Evolutionary conservation across 1,284 basidiomycete genomes (phyloP).

Genomic region (Volvariella surrecta): DNA sequence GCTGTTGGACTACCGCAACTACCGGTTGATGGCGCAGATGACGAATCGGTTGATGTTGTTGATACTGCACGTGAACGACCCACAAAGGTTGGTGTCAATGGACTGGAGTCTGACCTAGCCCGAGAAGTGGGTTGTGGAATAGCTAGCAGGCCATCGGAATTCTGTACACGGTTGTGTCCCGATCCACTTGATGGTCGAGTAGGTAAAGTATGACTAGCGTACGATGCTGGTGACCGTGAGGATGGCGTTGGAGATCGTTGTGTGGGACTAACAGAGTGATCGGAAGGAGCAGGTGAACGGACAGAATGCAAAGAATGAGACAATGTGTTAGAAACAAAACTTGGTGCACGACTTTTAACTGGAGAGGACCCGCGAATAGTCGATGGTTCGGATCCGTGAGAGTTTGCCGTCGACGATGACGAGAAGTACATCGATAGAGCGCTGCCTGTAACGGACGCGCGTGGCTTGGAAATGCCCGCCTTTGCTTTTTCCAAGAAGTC

Average conservation of each 20-base stretch:
- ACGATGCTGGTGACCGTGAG: not conserved
- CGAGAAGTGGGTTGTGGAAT: slow-evolving; percentile 10
- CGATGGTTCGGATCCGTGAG: slow-evolving; percentile 8
- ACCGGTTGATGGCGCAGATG: slow-evolving; percentile 28
- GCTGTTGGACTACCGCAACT: slow-evolving; percentile 22
- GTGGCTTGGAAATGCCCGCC: slow-evolving; percentile 16
- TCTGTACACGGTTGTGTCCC: slow-evolving; percentile 7
- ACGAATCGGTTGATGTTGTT: slow-evolving; percentile 32
- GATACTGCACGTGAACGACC: slow-evolving; percentile 25
- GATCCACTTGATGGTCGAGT: slow-evolving; percentile 4
- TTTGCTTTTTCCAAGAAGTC: slow-evolving; percentile 36
- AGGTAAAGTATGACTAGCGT: not conserved
- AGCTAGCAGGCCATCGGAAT: slow-evolving; percentile 2
- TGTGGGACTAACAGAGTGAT: not conserved
- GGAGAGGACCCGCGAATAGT: slow-evolving; percentile 1
- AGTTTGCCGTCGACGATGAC: slow-evolving; percentile 27
- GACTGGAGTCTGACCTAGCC: slow-evolving; percentile 21
- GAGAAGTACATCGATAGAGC: slow-evolving; percentile 50
- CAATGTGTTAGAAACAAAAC: not conserved
- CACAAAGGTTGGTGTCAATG: slow-evolving; percentile 7
- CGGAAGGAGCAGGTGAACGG: not conserved
- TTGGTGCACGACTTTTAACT: not conserved
- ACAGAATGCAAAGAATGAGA: not conserved
- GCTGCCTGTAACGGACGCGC: slow-evolving; percentile 33
- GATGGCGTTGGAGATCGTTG: not conserved